These are phyloP conservation scores for Borovskyia barvae DNA, from an alignment of 208 protist species.

Conservation along the genomic window DNA sequence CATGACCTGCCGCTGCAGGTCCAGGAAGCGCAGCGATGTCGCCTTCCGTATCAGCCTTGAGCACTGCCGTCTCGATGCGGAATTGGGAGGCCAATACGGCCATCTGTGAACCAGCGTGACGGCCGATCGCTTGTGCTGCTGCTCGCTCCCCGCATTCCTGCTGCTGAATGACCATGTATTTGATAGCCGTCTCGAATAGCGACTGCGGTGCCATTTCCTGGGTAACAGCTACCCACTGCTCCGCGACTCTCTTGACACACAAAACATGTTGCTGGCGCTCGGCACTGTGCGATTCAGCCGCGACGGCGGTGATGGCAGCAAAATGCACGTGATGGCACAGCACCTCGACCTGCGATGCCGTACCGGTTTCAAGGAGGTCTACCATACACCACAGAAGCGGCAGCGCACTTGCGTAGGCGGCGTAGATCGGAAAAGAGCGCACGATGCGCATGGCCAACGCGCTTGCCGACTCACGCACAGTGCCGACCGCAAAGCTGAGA, in stretches of 20 bases:
- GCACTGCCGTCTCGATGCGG: background rate
- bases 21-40: slow-evolving; percentile 8
- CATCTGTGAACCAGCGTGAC: slow-evolving; percentile 29
- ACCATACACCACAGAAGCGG: slow-evolving; percentile 77
- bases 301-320: slow-evolving; percentile 41
- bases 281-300: slow-evolving; percentile 40
- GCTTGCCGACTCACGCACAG: slow-evolving; percentile 57
- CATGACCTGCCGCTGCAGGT: slow-evolving; percentile 5
- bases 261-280: slow-evolving; percentile 52
- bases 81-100: slow-evolving; percentile 37
- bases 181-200: slow-evolving; percentile 54
- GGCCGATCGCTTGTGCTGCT: slow-evolving; percentile 13
- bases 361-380: slow-evolving; percentile 57
- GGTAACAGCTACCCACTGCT: slow-evolving; percentile 42
- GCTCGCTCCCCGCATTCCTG: slow-evolving; percentile 27
- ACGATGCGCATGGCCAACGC: slow-evolving; percentile 54
- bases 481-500: slow-evolving; percentile 62
- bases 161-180: slow-evolving; percentile 62
- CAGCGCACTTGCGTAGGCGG: slow-evolving; percentile 47
- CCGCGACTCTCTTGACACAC: slow-evolving; percentile 41
- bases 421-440: slow-evolving; percentile 50
- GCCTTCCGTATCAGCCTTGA: background rate
- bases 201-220: slow-evolving; percentile 34
- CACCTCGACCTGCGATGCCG: slow-evolving; percentile 40
- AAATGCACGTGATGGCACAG: slow-evolving; percentile 62